A percentile compares a stretch with the other conserved stretches of the same genome.
Evolutionary conservation across 495 filamentous ascomycete genomes (phyloP).

Genomic region (Cercophora sp.): DNA sequence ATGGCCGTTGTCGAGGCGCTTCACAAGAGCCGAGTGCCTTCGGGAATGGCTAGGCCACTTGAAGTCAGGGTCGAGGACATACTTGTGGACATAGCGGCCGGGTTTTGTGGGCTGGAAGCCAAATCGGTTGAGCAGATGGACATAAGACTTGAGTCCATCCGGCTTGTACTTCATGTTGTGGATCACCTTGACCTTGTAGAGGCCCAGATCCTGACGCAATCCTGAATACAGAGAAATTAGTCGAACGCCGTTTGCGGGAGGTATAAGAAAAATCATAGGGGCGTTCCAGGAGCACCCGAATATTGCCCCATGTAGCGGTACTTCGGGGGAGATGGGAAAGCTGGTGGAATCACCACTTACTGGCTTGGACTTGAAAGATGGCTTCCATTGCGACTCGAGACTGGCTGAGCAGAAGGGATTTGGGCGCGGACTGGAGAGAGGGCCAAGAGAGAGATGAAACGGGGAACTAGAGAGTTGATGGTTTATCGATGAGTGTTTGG

Average conservation of each 20-base stretch:
- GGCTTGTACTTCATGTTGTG: slow-evolving; percentile 61
- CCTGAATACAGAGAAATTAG: too few species aligned
- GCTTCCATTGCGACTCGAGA: slow-evolving; percentile 34
- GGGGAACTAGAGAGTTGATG: too few species aligned
- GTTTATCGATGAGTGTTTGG: too few species aligned
- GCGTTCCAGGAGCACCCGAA: too few species aligned
- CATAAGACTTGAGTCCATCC: slow-evolving; percentile 70
- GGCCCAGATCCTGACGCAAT: slow-evolving; percentile 31
- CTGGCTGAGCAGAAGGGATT: too few species aligned
- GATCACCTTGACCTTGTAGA: slow-evolving; percentile 47
- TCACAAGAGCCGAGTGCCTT: slow-evolving; percentile 47
- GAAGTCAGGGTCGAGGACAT: neutral
- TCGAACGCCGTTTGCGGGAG: too few species aligned
- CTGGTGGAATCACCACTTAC: too few species aligned
- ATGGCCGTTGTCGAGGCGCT: slow-evolving; percentile 29
- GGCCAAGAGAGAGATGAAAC: too few species aligned
- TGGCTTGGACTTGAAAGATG: slow-evolving; percentile 30
- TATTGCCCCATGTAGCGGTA: too few species aligned
- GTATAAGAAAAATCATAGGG: too few species aligned
- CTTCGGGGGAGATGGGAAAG: too few species aligned
- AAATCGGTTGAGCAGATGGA: slow-evolving; percentile 65
- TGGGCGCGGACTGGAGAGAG: too few species aligned
- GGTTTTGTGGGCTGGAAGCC: slow-evolving; percentile 64
- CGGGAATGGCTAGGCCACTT: slow-evolving; percentile 40
- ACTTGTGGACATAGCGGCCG: slow-evolving; percentile 59